Conservation (phyloP, 371 early-diverging fungal species). For the Funneliformis caledonium region DNA sequence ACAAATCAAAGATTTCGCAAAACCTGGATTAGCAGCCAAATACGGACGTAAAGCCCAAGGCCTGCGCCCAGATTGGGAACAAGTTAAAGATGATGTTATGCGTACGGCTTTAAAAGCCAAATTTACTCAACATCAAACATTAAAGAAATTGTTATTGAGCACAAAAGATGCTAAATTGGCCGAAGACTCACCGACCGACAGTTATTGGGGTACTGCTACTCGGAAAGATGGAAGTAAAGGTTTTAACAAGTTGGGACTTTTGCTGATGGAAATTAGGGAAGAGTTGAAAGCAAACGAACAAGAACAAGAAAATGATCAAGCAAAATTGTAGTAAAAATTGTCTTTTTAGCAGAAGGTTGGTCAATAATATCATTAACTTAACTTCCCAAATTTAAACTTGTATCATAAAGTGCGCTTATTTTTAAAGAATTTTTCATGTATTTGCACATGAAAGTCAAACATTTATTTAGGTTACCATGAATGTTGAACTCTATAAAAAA, state of each 20-base stretch:
- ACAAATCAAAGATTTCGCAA: conserved; percentile 41
- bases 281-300: background rate
- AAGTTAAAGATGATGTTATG: conserved; percentile 56
- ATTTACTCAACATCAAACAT: conserved; percentile 53
- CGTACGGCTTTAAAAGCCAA: conserved; percentile 51
- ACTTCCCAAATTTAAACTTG: no score
- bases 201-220: conserved; percentile 50
- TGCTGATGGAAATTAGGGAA: conserved; percentile 26
- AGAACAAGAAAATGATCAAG: background rate
- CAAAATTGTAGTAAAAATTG: background rate
- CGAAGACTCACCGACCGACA: conserved; percentile 55
- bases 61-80: conserved; percentile 54
- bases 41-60: conserved; percentile 48
- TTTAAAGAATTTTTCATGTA: no score
- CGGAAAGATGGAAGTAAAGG: conserved; percentile 46
- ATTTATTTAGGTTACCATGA: no score
- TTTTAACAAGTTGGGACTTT: conserved; percentile 12
- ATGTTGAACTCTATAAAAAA: no score
- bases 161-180: conserved; percentile 48
- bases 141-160: conserved; percentile 44
- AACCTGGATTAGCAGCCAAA: conserved; percentile 50
- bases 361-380: no score
- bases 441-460: no score
- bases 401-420: no score
- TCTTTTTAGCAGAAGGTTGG: no score